A percentile compares a stretch with the other conserved stretches of the same genome.
Conservation (phyloP, 2,329 filamentous ascomycete genomes). For the Fusarium liriodendri region DNA sequence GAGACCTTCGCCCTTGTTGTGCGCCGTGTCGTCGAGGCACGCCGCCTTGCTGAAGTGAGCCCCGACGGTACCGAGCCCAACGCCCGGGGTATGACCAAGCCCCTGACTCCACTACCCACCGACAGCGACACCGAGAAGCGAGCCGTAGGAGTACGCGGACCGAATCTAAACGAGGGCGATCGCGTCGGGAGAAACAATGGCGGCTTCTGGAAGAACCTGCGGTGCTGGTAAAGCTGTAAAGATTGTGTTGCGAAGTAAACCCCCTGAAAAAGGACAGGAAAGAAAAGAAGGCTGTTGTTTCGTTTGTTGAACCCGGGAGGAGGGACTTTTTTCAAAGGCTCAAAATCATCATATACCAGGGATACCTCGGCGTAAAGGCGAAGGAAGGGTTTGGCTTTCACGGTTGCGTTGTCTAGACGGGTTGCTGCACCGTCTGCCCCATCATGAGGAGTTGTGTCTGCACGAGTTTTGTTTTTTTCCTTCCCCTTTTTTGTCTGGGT, state of each 20-base stretch:
- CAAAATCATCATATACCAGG: slow-evolving; percentile 45
- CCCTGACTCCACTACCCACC: slow-evolving; percentile 64
- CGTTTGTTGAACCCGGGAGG: slow-evolving; percentile 27
- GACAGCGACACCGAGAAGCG: slow-evolving; percentile 57
- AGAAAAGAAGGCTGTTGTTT: slow-evolving; percentile 18
- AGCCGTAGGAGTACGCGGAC: slow-evolving; percentile 58
- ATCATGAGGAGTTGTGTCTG: slow-evolving; percentile 34
- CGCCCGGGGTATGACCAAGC: slow-evolving; percentile 67
- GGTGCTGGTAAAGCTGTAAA: slow-evolving; percentile 64
- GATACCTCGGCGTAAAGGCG: slow-evolving; percentile 44
- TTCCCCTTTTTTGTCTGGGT: slow-evolving; percentile 14
- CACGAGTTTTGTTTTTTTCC: slow-evolving; percentile 18
- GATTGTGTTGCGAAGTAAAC: not conserved
- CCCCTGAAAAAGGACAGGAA: not conserved
- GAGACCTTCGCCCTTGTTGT: slow-evolving; percentile 84
- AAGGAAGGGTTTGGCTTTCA: slow-evolving; percentile 34
- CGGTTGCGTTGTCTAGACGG: slow-evolving; percentile 29
- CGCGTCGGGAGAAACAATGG: slow-evolving; percentile 55
- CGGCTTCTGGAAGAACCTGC: slow-evolving; percentile 67
- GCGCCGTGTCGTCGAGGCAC: slow-evolving; percentile 69
- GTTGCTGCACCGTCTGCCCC: slow-evolving; percentile 21
- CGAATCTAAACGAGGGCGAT: slow-evolving; percentile 54
- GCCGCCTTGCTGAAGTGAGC: slow-evolving; percentile 62
- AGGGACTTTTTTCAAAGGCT: slow-evolving; percentile 31
- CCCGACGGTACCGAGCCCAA: slow-evolving; percentile 56